These are phyloP conservation scores for Amoebophrya sp. DNA, from an alignment of 169 alveolate genomes.

Conservation along the genomic window DNA sequence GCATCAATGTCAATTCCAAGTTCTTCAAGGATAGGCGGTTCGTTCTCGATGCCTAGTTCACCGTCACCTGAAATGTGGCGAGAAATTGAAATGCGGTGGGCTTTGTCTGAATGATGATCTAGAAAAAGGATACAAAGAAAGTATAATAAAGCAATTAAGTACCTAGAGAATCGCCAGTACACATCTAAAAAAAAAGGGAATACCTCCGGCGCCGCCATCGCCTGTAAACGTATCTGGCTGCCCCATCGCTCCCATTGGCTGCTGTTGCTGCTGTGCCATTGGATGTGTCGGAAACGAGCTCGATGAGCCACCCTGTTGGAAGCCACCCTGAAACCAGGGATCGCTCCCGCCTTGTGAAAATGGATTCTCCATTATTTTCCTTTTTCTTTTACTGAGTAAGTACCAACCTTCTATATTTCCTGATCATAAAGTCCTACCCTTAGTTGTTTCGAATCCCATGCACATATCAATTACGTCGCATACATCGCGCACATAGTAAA, in stretches of 20 bases:
- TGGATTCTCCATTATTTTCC: conserved; percentile 1
- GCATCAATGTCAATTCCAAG: not conserved
- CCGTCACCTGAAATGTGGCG: not conserved
- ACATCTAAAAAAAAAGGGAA: not conserved
- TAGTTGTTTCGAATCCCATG: too few species aligned
- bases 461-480: too few species aligned
- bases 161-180: too few species aligned
- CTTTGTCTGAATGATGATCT: too few species aligned
- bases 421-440: too few species aligned
- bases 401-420: too few species aligned
- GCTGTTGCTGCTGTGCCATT: not conserved
- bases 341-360: not conserved
- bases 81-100: not conserved
- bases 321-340: not conserved
- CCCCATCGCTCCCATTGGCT: not conserved
- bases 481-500: too few species aligned
- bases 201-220: not conserved
- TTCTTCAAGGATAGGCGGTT: not conserved
- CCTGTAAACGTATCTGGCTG: not conserved
- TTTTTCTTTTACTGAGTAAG: too few species aligned
- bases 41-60: not conserved
- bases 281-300: not conserved
- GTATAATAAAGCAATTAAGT: not conserved
- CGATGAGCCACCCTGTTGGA: not conserved
- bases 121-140: not conserved